phyloP scores from a whole-genome alignment of 225 moss, liverwort and hornwort genomes.

The Pseudisothecium myosuroides region DNA sequence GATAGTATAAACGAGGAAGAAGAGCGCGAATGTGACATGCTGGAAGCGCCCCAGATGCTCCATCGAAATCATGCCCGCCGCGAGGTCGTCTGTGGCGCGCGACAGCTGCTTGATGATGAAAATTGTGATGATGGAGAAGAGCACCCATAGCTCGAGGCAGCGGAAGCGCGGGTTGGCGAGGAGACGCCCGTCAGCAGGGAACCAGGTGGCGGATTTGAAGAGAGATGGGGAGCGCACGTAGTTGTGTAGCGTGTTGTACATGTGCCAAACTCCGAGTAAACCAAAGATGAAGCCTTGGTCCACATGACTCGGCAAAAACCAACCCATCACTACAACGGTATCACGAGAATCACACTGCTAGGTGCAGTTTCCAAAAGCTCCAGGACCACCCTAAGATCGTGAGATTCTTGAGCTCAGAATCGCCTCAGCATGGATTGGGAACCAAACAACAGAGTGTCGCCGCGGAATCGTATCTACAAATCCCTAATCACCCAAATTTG shows the following conservation, averaged over 20 bases:
- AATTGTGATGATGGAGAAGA: constrained; percentile 36
- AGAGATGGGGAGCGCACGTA: constrained; percentile 27
- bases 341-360: not conserved
- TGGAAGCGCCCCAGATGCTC: constrained; percentile 72
- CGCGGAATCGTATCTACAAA: not conserved
- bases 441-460: not conserved
- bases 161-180: not conserved
- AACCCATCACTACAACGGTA: not conserved
- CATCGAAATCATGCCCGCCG: constrained; percentile 32
- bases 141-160: constrained; percentile 65
- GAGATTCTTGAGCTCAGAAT: not conserved
- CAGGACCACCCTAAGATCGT: not conserved
- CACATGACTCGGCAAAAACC: constrained; percentile 15
- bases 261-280: constrained; percentile 58
- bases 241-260: constrained; percentile 39
- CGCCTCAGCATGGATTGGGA: not conserved
- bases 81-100: constrained; percentile 40
- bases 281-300: constrained; percentile 63
- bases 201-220: constrained; percentile 63
- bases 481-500: not conserved
- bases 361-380: not conserved
- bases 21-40: constrained; percentile 62
- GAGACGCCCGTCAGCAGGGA: constrained; percentile 16
- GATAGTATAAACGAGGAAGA: constrained; percentile 50
- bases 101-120: constrained; percentile 78